Base-by-base conservation (phyloP, 2,329 filamentous ascomycete genomes). In the Botrytis sinoallii region DNA sequence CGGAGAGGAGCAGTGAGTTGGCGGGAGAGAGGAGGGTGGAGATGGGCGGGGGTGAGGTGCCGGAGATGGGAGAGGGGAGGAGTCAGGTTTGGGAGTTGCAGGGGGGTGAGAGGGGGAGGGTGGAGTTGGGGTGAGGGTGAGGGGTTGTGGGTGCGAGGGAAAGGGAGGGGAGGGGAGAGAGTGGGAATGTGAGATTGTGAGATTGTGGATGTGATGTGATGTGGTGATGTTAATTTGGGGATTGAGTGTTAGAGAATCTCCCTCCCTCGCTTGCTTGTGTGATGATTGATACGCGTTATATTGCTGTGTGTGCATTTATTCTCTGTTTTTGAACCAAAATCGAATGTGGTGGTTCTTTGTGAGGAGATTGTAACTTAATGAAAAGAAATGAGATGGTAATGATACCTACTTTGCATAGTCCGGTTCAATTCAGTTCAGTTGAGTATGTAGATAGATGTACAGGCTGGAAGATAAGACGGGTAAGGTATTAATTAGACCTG, bases 11-110 rank as follows among this genome's bases (percentile, higher is more conserved):
- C 3, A 48, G 20, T 12, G n/a, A 40, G 2, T 5, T 22, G 32
- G 70, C 8, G 18, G 4, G 14, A 4, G 10, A 29, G 3, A 18
- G 44, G 0, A 48, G 65, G 32, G 20, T 18, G 48, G 70, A 71
- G 44, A 48, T 46, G 7, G 18, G 44, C 3, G 44, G 7, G 7
- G 7, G 18, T 20, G 18, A 46, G 18, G 7, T 46, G 6, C 1
- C 1, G 44, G 44, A 46, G 20, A 20, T 48, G 59, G 32, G 32
- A 4, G 70, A 65, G 16, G 20, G 25, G 44, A 66, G 70, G 9
- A 35, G 40, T 35, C 60, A 48, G 59, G 59, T 25, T 35, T 55
- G 70, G 59, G 70, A 71, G 46, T 38, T 71, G 35, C 18, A 29
- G n/a, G 69, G 32, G 25, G 32, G 16, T 25, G n/a, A 25, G 18